These are phyloP conservation scores for Goffeauzyma gilvescens DNA, from an alignment of 768 basidiomycete genomes.

Conservation along the genomic window DNA sequence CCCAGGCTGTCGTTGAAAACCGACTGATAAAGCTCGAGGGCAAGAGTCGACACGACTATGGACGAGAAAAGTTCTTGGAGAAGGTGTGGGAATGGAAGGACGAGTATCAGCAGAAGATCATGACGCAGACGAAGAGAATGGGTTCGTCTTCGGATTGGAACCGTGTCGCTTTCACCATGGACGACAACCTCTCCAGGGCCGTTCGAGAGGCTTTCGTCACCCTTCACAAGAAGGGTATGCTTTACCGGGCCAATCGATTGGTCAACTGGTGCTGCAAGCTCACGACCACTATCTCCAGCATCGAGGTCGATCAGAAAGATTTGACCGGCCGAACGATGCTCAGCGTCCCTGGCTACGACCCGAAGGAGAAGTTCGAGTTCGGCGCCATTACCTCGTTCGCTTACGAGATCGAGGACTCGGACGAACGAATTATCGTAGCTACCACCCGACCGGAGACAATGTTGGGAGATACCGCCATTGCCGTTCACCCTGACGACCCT, in stretches of 20 bases:
- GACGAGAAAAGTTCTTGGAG: slow-evolving; percentile 72
- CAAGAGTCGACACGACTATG: slow-evolving; percentile 77
- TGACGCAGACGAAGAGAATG: slow-evolving; percentile 64
- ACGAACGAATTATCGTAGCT: slow-evolving; percentile 78
- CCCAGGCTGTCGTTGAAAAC: slow-evolving; percentile 93
- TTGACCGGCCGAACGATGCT: slow-evolving; percentile 66
- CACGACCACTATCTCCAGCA: slow-evolving; percentile 92
- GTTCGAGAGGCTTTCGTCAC: slow-evolving; percentile 81
- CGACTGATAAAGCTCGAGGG: slow-evolving; percentile 65
- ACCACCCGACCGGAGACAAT: slow-evolving; percentile 98
- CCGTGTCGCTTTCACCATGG: slow-evolving; percentile 88
- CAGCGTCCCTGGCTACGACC: slow-evolving; percentile 80
- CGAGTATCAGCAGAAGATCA: slow-evolving; percentile 85
- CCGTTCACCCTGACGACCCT: slow-evolving; percentile 80
- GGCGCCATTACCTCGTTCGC: slow-evolving; percentile 93
- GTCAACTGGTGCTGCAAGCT: slow-evolving; percentile 96
- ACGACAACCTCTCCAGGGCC: slow-evolving; percentile 41
- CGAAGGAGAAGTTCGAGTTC: slow-evolving; percentile 91
- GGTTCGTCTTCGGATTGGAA: slow-evolving; percentile 93
- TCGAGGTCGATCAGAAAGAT: slow-evolving; percentile 91
- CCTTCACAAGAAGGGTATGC: slow-evolving; percentile 70
- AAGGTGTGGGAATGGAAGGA: slow-evolving; percentile 94
- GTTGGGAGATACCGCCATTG: slow-evolving; percentile 92
- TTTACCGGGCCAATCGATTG: slow-evolving; percentile 88
- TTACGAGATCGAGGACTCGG: slow-evolving; percentile 72